Evolutionary conservation across 1,139 yeast species (phyloP).

Genomic region (Pichia inconspicua): DNA sequence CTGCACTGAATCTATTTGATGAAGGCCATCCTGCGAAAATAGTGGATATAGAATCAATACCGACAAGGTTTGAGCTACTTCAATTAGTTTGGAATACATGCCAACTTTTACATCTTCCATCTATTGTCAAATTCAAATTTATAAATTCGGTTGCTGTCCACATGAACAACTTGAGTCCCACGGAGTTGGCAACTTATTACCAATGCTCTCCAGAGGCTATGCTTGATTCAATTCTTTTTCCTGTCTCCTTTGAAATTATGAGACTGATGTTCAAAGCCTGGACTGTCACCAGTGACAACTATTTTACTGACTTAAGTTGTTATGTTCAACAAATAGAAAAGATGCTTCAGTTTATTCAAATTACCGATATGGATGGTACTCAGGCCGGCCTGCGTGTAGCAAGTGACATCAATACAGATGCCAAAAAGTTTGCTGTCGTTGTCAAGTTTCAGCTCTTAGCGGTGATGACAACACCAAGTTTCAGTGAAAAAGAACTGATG

Average conservation of each 20-base stretch:
- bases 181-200: conserved; percentile 6
- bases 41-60: conserved; percentile 10
- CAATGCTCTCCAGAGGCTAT: not conserved
- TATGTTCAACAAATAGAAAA: conserved; percentile 3
- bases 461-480: not conserved
- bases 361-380: not conserved
- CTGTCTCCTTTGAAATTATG: conserved; percentile 8
- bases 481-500: conserved; percentile 2
- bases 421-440: conserved; percentile 5
- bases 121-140: not conserved
- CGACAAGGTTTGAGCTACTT: conserved; percentile 2
- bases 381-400: not conserved
- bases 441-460: conserved; percentile 6
- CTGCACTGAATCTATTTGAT: not conserved
- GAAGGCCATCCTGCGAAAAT: not conserved
- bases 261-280: conserved; percentile 3
- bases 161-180: not conserved
- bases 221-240: not conserved
- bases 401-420: not conserved
- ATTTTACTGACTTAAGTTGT: not conserved
- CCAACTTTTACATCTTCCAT: not conserved
- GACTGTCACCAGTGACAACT: conserved; percentile 3
- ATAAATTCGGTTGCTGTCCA: conserved; percentile 1
- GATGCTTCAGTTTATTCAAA: not conserved
- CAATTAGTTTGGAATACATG: conserved; percentile 4